Evolutionary conservation across 164 flowering plant species (phyloP), one percentile per base, ranked within the genome.

Genomic region (Stephania yunnanensis): DNA sequence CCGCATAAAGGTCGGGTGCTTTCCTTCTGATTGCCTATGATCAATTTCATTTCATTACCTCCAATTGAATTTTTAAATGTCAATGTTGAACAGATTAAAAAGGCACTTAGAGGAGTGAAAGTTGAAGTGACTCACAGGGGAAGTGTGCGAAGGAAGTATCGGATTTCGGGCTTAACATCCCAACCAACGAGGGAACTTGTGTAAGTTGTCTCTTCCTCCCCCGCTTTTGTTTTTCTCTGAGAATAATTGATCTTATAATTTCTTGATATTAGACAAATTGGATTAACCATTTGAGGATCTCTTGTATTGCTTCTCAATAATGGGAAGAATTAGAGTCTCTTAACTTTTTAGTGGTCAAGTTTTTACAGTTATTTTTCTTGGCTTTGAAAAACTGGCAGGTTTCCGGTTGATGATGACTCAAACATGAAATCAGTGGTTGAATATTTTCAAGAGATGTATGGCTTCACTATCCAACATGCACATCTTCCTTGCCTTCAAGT

Each of bases 121-220:
- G 96, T 91, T 76, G 96, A 91, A 78, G 96, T 91, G 45, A 91
- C 96, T 19, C 96, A 91, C 71, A 78, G 96, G 76, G 92, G 86
- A 58, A 85, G 79, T 84, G 91, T 91, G 25, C 78, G 96, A 58
- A 82, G 96, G 70, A 91, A 91, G 77, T 91, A 91, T 69, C 91
- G 96, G n/a, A 86, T 91, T 70, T 80, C 96, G 29, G 96, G 96
- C 71, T 80, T 91, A 81, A 91, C 96, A 71, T 82, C 92, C 77
- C 96, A 89, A 73, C 92, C 96, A 46, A 91, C 96, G 25, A 82
- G 96, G 77, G 96, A 91, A 80, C 87, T 91, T 53, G 87, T 87
- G 96, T 91, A 85, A 83, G 88, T 67, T 66, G 17, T 80, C 74
- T 42, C 30, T 53, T 50, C 31, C 31, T 66, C 45, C 31, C 15